Conservation (phyloP, 257 asterid species). For the Leptodermis oblonga region DNA sequence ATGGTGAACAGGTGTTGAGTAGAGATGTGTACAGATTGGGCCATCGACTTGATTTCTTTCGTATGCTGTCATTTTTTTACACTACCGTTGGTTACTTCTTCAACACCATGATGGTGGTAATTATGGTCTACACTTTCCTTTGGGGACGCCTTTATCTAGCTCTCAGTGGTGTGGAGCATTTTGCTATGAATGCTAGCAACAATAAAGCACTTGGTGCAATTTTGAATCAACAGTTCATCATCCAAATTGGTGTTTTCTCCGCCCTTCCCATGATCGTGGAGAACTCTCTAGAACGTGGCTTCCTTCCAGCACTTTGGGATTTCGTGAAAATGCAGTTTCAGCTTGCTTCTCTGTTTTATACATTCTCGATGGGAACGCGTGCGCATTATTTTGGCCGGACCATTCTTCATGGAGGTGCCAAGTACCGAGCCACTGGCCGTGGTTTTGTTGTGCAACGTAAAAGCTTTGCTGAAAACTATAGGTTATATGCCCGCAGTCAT, state of each 20-base stretch:
- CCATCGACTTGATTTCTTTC: constrained; percentile 89
- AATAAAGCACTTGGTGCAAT: constrained; percentile 78
- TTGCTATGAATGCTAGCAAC: constrained; percentile 42
- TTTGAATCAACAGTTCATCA: constrained; percentile 79
- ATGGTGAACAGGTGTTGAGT: constrained; percentile 93
- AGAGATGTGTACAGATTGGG: constrained; percentile 90
- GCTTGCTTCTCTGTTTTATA: constrained; percentile 68
- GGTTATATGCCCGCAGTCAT: constrained; percentile 91
- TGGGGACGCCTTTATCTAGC: constrained; percentile 96
- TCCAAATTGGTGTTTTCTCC: constrained; percentile 82
- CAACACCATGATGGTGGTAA: constrained; percentile 78
- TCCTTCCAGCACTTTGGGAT: constrained; percentile 85
- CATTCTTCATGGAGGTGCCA: constrained; percentile 93
- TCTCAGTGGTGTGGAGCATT: constrained; percentile 69
- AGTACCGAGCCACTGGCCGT: constrained; percentile 92
- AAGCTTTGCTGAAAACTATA: constrained; percentile 75
- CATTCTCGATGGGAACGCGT: constrained; percentile 94
- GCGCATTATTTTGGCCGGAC: constrained; percentile 90
- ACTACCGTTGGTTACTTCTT: constrained; percentile 84
- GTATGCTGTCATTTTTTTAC: constrained; percentile 93
- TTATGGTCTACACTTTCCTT: constrained; percentile 68
- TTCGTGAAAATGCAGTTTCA: constrained; percentile 82
- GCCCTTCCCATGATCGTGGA: constrained; percentile 96
- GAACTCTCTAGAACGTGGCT: constrained; percentile 84
- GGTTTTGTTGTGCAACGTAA: constrained; percentile 93